Percentiles rank a stretch among this genome's conserved stretches.
These are phyloP conservation scores for Xylariaceae sp. DNA, from an alignment of 2,329 filamentous ascomycete genomes.

Conservation along the genomic window DNA sequence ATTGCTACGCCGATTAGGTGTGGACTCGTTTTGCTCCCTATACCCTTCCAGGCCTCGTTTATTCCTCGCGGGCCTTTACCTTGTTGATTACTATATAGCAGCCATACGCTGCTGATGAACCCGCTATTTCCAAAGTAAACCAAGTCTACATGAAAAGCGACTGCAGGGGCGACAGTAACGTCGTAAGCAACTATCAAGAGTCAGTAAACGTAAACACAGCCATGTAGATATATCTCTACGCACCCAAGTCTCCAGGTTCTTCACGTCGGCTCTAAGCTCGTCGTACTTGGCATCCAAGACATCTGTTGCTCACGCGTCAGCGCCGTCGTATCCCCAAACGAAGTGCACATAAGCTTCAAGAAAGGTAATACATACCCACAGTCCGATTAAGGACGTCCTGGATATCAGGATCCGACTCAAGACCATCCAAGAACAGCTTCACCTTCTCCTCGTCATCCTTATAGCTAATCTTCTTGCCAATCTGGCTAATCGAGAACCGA, in stretches of 20 bases:
- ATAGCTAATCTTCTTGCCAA: constrained; percentile 16
- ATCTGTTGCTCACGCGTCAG: neutral
- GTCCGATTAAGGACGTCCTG: constrained; percentile 11
- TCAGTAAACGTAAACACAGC: neutral
- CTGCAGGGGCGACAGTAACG: constrained; percentile 10
- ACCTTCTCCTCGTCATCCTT: constrained; percentile 12
- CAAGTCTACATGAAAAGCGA: constrained; percentile 3
- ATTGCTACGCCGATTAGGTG: no score
- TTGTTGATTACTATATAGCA: no score
- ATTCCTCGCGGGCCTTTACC: no score
- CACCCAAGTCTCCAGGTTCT: constrained; percentile 8
- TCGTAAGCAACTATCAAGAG: constrained; percentile 9
- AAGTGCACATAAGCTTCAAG: neutral
- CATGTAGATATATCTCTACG: no score
- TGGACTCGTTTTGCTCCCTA: no score
- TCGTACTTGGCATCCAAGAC: constrained; percentile 13
- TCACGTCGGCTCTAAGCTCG: constrained; percentile 2
- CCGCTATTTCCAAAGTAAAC: neutral
- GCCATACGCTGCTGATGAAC: no score
- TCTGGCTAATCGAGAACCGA: constrained; percentile 12
- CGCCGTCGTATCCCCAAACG: no score
- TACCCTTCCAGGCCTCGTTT: no score
- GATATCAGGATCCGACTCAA: constrained; percentile 8
- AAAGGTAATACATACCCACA: neutral
- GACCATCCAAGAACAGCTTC: constrained; percentile 9